Percentiles rank a stretch among this genome's conserved stretches.
Conservation (phyloP, 2,329 filamentous ascomycete genomes). For the Aspergillus ruber region DNA sequence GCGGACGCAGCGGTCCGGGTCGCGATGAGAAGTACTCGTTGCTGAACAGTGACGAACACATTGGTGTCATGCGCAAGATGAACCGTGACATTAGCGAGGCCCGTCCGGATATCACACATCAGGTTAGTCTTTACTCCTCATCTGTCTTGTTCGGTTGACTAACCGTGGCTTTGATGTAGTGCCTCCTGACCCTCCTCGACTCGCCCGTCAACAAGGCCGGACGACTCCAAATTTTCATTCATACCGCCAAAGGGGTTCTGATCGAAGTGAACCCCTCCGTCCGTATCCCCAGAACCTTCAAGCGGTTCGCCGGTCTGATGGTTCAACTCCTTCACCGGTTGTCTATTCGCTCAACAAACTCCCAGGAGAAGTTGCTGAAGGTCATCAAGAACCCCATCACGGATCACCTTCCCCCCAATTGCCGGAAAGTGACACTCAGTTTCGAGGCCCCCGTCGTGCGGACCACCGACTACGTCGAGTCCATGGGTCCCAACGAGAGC, state of each 20-base stretch:
- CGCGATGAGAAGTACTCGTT: constrained; percentile 95
- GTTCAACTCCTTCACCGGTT: constrained; percentile 93
- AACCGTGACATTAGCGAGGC: constrained; percentile 97
- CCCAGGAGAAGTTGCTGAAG: constrained; percentile 92
- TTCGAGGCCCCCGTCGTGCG: constrained; percentile 86
- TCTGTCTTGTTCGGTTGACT: constrained; percentile 7
- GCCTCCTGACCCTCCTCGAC: constrained; percentile 90
- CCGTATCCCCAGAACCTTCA: constrained; percentile 95
- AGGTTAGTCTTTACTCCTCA: constrained; percentile 58
- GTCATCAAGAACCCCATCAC: constrained; percentile 98
- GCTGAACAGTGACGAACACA: constrained; percentile 98
- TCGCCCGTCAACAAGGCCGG: constrained; percentile 98
- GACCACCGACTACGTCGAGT: constrained; percentile 80
- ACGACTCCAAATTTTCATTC: constrained; percentile 96
- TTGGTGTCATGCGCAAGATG: constrained; percentile 99
- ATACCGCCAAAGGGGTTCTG: constrained; percentile 92
- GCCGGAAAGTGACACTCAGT: constrained; percentile 93
- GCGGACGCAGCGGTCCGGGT: constrained; percentile 55
- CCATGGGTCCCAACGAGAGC: constrained; percentile 74
- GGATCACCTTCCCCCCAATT: constrained; percentile 92
- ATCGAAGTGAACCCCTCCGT: constrained; percentile 98
- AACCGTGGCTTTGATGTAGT: constrained; percentile 50
- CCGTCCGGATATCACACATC: constrained; percentile 94
- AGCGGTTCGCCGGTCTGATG: constrained; percentile 97
- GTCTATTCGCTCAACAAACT: constrained; percentile 92